phyloP scores from a whole-genome alignment of 164 flowering plant genomes.

The Aristolochia contorta region DNA sequence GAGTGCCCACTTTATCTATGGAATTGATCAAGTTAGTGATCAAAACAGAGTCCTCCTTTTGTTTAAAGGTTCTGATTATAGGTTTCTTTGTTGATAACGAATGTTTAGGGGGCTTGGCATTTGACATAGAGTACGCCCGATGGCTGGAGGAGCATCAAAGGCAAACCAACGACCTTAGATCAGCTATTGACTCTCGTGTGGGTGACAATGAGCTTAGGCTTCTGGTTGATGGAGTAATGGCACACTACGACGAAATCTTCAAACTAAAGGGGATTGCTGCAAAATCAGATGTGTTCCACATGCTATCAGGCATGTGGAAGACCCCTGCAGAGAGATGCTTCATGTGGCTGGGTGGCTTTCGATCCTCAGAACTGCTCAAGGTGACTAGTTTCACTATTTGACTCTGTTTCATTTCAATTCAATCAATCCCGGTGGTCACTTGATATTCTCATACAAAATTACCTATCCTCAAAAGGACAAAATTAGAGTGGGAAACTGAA shows the following conservation, averaged over 20 bases:
- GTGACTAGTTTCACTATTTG: conserved; percentile 21
- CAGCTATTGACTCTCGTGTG: conserved; percentile 54
- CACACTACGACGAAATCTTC: conserved; percentile 66
- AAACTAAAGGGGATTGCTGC: conserved; percentile 55
- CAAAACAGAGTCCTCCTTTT: not conserved
- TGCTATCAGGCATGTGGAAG: conserved; percentile 93
- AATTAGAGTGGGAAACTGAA: not conserved
- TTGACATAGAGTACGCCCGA: conserved; percentile 72
- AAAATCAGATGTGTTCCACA: conserved; percentile 78
- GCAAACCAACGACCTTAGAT: conserved; percentile 57
- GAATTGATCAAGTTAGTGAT: not conserved
- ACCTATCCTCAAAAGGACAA: not conserved
- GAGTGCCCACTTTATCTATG: not conserved
- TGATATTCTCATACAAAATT: not conserved
- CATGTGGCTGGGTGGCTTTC: conserved; percentile 96
- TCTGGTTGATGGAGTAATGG: conserved; percentile 66
- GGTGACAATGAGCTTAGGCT: conserved; percentile 54
- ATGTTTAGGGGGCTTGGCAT: conserved; percentile 55
- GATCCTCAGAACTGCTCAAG: conserved; percentile 84
- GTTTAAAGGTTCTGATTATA: not conserved
- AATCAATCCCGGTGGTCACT: not conserved
- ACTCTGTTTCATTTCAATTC: not conserved
- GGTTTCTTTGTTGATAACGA: not conserved
- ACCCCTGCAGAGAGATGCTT: conserved; percentile 86
- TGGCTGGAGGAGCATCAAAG: conserved; percentile 87